Base-by-base conservation (phyloP, 1,284 basidiomycete species). In the Ustilago shanxiensis region DNA sequence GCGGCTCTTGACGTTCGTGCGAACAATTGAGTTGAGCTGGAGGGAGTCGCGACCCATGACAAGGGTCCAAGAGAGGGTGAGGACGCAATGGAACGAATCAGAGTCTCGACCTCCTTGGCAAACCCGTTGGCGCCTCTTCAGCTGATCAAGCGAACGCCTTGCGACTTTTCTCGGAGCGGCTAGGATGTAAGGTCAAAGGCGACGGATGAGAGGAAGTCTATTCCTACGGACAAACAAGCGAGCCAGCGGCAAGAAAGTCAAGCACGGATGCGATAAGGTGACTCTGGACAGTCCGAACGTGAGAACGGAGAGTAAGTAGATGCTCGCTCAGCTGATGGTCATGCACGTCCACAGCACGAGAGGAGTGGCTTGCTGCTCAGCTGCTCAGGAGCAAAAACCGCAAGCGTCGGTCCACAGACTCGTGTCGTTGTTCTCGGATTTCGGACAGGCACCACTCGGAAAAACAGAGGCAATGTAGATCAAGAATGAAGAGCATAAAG, bases 401-500 rank as follows among this genome's bases (percentile, higher is more conserved):
- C 35, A 64, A 64, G 62, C 62, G 62, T 52, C 9, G 8, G 22
- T 47, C 39, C 11, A 11, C n/a, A n/a, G 39, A 51, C 37, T 45
- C 14, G 35, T 37, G 3, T 41, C 39, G 35, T 45, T 18, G 11
- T 39, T 29, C 39, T 56, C 61, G 54, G 61, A 64, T 29, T 14
- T 54, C 52, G 60, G 61, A 44, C 14, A 13, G 10, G 33, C 11
- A 2, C 7, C 4, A n/a, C 2, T 35, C 55, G 62, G 55, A 58
- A 64, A 64, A 64, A 63, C 35, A 57, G 33, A 50, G 14, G 24
- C 45, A 16, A 49, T 49, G 45, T 28, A 26, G 45, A 24, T 49
- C 26, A 28, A 24, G 10, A 14, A 26, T 7, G 45, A 44, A 37
- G 35, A 37, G 44, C 44, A 20, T 24, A 9, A n/a, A n/a, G n/a